Evolutionary conservation across 306 rosid genomes (phyloP), one percentile per base, ranked within the genome.

Genomic region (Rosa chinensis): DNA sequence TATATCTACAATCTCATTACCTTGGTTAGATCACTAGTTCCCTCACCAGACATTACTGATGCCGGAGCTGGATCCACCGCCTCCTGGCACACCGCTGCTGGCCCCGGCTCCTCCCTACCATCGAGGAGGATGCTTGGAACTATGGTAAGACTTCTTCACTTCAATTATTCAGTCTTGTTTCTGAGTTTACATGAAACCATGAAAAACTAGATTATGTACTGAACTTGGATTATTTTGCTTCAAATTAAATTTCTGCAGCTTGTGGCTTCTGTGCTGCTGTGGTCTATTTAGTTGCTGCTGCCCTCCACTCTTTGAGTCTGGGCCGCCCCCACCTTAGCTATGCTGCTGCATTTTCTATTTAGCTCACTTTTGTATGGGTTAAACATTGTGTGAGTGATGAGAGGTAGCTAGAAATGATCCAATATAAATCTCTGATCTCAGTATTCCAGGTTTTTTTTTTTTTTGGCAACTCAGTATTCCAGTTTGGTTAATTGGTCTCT

Each of bases 231-330:
- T 16, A 17, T 58, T 75, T 59, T 21, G 73, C 58, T 68, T 72
- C 4, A 3, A 10, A 78, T 52, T 68, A 4, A 32, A 17, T 3
- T 78, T 1, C 16, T 89, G 67, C 92, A 92, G 97, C 81, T 76
- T 90, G 70, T 92, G 96, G 97, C 80, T 90, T 78, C 78, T 90
- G 47, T 81, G 91, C 76, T 92, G 97, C 84, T 92, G 97, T 73
- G 97, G 97, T 63, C 25, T 92, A 62, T 88, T 85, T 48, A 86
- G 79, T 49, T 81, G 92, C 79, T 92, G 97, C 75, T 86, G 86
- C 70, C 97, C 91, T 81, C 97, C 94, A 6, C 89, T 92, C 48
- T 92, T 84, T 55, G 89, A 83, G 80, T 56, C 86, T 53, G 89
- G 84, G 37, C 91, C 92, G 64, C 96, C 97, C 14, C 97, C 97